Conservation (phyloP, 2,329 filamentous ascomycete species). For the Pseudogymnoascus sp. region DNA sequence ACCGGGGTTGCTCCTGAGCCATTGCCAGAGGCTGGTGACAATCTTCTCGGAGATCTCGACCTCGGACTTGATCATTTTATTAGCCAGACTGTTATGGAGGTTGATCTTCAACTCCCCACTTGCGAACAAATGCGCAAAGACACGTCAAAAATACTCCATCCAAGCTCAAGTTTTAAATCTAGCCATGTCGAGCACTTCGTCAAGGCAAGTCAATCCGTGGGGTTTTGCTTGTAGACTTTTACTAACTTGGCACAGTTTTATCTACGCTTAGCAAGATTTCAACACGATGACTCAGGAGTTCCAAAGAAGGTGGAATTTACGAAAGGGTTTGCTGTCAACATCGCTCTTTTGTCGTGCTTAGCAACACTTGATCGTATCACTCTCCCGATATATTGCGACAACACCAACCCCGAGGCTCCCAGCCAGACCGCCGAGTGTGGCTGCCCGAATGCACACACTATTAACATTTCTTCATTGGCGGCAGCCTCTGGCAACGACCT, state of each 20-base stretch:
- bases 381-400: conserved; percentile 60
- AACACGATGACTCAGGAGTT: conserved; percentile 48
- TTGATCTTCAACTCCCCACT: conserved; percentile 66
- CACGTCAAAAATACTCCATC: conserved; percentile 54
- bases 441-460: conserved; percentile 52
- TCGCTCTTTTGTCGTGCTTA: conserved; percentile 67
- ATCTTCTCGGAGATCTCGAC: conserved; percentile 55
- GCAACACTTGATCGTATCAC: conserved; percentile 65
- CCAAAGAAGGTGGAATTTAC: conserved; percentile 59
- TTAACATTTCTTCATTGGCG: conserved; percentile 15
- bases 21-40: conserved; percentile 40
- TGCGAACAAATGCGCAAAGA: conserved; percentile 63
- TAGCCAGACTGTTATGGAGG: conserved; percentile 69
- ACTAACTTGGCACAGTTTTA: conserved; percentile 50
- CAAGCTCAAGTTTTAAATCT: conserved; percentile 67
- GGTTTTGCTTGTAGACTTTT: background rate
- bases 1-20: conserved; percentile 42
- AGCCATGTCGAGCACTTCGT: conserved; percentile 75
- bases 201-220: conserved; percentile 46
- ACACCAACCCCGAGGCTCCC: conserved; percentile 39
- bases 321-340: conserved; percentile 29
- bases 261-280: conserved; percentile 65
- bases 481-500: background rate
- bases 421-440: conserved; percentile 48
- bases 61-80: conserved; percentile 54